A percentile compares a stretch with the other conserved stretches of the same genome.
Conservation (phyloP, 495 filamentous ascomycete species). For the Neurospora sp. region DNA sequence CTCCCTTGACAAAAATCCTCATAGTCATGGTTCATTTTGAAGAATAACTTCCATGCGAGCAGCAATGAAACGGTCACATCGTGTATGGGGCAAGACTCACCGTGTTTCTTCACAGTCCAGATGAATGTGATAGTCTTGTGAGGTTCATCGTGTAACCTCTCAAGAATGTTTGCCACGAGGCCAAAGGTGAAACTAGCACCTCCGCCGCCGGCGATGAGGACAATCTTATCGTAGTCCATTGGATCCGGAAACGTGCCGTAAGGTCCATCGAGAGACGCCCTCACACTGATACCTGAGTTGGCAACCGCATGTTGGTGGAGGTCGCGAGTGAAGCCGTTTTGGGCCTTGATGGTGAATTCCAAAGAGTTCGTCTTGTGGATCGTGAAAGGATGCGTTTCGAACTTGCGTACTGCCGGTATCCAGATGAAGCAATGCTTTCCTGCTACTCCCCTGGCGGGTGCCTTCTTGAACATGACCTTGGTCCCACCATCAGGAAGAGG, state of each 20-base stretch:
- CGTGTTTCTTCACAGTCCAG: conserved; percentile 42
- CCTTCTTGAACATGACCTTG: conserved; percentile 42
- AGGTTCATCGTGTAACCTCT: conserved; percentile 29
- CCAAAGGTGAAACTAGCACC: conserved; percentile 50
- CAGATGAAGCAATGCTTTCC: conserved; percentile 54
- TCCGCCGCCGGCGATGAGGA: conserved; percentile 50
- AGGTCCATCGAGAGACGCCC: conserved; percentile 46
- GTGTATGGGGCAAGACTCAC: conserved; percentile 20
- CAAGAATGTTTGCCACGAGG: conserved; percentile 39
- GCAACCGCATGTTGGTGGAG: conserved; percentile 40
- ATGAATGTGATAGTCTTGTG: conserved; percentile 43
- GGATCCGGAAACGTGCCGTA: conserved; percentile 51
- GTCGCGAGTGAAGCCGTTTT: conserved; percentile 48
- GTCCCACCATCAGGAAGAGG: conserved; percentile 48
- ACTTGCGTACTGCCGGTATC: conserved; percentile 45
- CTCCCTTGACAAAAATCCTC: not conserved
- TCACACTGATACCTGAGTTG: conserved; percentile 36
- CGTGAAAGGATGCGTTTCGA: conserved; percentile 56
- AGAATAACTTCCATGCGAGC: not conserved
- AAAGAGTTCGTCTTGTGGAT: conserved; percentile 39
- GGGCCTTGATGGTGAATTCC: conserved; percentile 45
- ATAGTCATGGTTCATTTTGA: not conserved
- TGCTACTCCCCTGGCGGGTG: conserved; percentile 32
- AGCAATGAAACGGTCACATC: not conserved
- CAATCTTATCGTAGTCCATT: conserved; percentile 43